phyloP scores from a whole-genome alignment of 2,329 filamentous ascomycete species.

The Trichophyton verrucosum region DNA sequence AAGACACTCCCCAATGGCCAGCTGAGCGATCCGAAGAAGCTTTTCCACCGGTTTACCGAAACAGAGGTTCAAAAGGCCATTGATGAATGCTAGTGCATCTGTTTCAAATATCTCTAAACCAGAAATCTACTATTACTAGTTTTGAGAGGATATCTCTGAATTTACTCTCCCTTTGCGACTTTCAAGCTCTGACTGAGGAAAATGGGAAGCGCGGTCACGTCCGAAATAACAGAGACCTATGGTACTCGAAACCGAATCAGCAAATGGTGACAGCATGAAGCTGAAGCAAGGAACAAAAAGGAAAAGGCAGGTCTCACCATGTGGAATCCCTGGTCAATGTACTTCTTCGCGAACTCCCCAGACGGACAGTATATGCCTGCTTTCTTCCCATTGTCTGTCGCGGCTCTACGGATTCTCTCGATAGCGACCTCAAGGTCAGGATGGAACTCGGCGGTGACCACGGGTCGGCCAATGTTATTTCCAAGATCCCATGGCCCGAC shows the following conservation, averaged over 20 bases:
- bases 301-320: conserved; percentile 32
- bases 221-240: conserved; percentile 33
- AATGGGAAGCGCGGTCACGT: conserved; percentile 35
- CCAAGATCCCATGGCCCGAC: conserved; percentile 46
- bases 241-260: neutral
- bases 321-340: conserved; percentile 43
- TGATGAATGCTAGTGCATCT: conserved; percentile 26
- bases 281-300: neutral
- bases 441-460: conserved; percentile 36
- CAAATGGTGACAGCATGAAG: neutral
- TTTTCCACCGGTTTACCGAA: conserved; percentile 52
- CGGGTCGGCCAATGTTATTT: conserved; percentile 45
- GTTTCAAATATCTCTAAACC: conserved; percentile 5
- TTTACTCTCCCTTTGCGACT: conserved; percentile 21
- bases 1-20: conserved; percentile 37
- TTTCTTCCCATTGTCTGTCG: conserved; percentile 41
- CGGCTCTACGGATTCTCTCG: conserved; percentile 39
- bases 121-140: neutral
- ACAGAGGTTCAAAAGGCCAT: conserved; percentile 44
- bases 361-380: conserved; percentile 44
- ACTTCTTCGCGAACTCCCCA: conserved; percentile 40
- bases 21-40: conserved; percentile 44
- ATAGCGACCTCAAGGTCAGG: conserved; percentile 42
- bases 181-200: conserved; percentile 27
- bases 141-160: neutral